A percentile compares a stretch with the other conserved stretches of the same genome.
Evolutionary conservation across 2,329 filamentous ascomycete genomes (phyloP).

Genomic region (Exophiala bonariae): DNA sequence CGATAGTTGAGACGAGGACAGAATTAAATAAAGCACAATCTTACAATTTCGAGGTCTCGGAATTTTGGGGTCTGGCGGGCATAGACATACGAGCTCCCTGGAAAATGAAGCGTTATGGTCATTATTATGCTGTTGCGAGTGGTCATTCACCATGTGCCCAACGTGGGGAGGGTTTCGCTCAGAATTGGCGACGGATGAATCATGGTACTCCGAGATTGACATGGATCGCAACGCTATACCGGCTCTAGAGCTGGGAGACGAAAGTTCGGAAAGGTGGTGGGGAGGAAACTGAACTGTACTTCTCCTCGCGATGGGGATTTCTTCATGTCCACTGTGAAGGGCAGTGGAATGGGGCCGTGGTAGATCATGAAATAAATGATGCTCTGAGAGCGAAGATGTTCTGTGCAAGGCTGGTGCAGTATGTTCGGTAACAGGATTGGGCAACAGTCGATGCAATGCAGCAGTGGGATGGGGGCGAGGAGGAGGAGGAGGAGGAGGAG

Average conservation of each 20-base stretch:
- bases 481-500: constrained; percentile 43
- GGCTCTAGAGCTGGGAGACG: not conserved
- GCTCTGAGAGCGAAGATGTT: constrained; percentile 27
- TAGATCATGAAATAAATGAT: constrained; percentile 26
- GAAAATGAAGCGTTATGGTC: constrained; percentile 3
- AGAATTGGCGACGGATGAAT: too few relatives aligned
- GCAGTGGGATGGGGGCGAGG: too few relatives aligned
- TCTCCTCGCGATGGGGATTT: constrained; percentile 13
- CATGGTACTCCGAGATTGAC: not conserved
- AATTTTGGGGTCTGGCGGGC: constrained; percentile 70
- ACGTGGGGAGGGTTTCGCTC: too few relatives aligned
- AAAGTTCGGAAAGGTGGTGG: not conserved
- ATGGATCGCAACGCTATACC: not conserved
- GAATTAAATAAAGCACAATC: constrained; percentile 33
- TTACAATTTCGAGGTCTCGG: constrained; percentile 70
- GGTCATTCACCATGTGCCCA: constrained; percentile 4
- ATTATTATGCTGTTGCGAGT: constrained; percentile 1
- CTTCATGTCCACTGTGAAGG: constrained; percentile 1
- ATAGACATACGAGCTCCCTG: constrained; percentile 58
- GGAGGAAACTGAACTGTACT: constrained; percentile 18
- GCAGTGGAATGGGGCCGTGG: constrained; percentile 1
- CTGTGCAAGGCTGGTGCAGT: constrained; percentile 35
- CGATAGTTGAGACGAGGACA: not conserved
- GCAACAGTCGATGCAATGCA: too few relatives aligned
- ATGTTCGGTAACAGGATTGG: too few relatives aligned